A percentile compares a stretch with the other conserved stretches of the same genome.
Conservation (phyloP, 2,329 filamentous ascomycete species). For the Didymosphaeria variabile region DNA sequence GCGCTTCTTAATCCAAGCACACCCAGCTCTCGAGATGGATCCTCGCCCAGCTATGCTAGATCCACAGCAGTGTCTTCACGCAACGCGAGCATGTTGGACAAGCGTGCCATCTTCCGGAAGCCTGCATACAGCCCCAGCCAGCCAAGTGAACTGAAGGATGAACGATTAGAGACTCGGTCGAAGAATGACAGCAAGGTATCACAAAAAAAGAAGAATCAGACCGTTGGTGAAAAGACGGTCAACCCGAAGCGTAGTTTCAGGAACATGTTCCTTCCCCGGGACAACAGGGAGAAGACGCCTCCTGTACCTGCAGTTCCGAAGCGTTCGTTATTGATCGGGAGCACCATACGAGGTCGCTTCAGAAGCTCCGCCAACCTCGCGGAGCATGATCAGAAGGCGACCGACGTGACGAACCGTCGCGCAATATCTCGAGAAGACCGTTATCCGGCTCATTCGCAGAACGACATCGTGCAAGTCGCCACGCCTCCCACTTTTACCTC, state of each 20-base stretch:
- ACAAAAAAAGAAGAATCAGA: neutral
- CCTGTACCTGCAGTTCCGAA: slow-evolving; percentile 21
- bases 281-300: slow-evolving; percentile 16
- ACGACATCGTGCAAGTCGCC: neutral
- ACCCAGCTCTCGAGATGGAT: neutral
- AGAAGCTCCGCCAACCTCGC: slow-evolving; percentile 29
- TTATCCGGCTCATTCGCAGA: neutral
- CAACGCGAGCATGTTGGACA: neutral
- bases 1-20: slow-evolving; percentile 1
- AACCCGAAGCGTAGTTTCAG: slow-evolving; percentile 37
- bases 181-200: neutral
- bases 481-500: neutral
- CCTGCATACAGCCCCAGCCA: neutral
- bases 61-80: neutral
- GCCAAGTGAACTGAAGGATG: neutral
- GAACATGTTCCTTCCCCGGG: slow-evolving; percentile 32
- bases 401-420: slow-evolving; percentile 14
- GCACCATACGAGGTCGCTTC: slow-evolving; percentile 30
- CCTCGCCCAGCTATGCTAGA: slow-evolving; percentile 3
- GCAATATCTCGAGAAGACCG: neutral
- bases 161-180: neutral
- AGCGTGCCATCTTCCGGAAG: slow-evolving; percentile 1
- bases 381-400: slow-evolving; percentile 19
- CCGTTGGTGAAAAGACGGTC: slow-evolving; percentile 16
- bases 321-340: slow-evolving; percentile 28